phyloP scores from a whole-genome alignment of 345 rosid species.

The Linum usitatissimum region DNA sequence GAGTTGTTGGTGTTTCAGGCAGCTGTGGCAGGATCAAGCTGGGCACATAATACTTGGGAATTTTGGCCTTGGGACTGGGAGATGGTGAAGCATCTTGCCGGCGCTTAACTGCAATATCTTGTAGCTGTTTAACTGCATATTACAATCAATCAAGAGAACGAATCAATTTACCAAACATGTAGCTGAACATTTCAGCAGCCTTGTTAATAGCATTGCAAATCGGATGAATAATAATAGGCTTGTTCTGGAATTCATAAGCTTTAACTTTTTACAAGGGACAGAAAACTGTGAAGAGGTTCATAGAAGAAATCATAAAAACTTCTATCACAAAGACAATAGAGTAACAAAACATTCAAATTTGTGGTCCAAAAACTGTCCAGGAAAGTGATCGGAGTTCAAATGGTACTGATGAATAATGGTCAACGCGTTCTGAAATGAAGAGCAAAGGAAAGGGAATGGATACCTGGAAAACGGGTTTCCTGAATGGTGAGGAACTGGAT shows the following conservation, averaged over 20 bases:
- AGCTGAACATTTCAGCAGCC: neutral
- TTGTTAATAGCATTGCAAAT: too few species aligned
- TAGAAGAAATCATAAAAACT: neutral
- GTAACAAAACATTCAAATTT: neutral
- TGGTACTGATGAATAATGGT: neutral
- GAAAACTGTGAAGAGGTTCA: neutral
- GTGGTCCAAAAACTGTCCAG: constrained; percentile 1
- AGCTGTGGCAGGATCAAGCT: constrained; percentile 11
- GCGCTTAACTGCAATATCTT: constrained; percentile 31
- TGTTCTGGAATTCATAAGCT: too few species aligned
- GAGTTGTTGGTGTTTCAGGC: neutral
- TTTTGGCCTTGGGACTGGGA: constrained; percentile 33
- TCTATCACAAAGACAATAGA: neutral
- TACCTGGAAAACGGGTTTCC: constrained; percentile 38
- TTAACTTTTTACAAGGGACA: neutral
- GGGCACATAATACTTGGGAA: constrained; percentile 21
- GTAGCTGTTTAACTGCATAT: constrained; percentile 30
- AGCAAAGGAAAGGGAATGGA: neutral
- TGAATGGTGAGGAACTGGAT: constrained; percentile 36
- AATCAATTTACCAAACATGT: neutral
- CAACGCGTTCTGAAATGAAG: neutral
- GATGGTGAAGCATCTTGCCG: constrained; percentile 23
- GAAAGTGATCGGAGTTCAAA: neutral
- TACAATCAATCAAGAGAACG: neutral
- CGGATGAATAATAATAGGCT: too few species aligned